Conservation (phyloP, 148 eudicot genomes). For the Rhododendron molle region DNA sequence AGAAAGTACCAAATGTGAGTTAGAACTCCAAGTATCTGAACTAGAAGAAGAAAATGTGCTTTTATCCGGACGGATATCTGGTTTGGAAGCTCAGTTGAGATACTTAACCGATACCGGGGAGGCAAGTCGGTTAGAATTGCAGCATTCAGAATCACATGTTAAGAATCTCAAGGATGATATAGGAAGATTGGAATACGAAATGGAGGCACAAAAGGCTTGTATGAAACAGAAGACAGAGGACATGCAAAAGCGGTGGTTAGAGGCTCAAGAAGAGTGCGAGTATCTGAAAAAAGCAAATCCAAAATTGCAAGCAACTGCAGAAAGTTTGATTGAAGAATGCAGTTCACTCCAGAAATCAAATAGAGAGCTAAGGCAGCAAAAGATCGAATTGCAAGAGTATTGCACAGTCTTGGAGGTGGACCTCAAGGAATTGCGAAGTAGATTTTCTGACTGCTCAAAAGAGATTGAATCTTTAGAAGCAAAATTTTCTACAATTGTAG, state of each 20-base stretch:
- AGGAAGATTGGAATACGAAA: conserved; percentile 32
- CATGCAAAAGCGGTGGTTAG: conserved; percentile 48
- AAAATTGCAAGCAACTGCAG: conserved; percentile 47
- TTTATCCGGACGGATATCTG: conserved; percentile 51
- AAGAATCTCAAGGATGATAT: conserved; percentile 37
- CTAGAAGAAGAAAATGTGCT: conserved; percentile 59
- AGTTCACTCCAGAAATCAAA: conserved; percentile 49
- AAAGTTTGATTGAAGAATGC: conserved; percentile 59
- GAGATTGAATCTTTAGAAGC: conserved; percentile 44
- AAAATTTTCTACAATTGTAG: conserved; percentile 34
- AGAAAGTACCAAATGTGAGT: conserved; percentile 43
- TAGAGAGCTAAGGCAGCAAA: conserved; percentile 52
- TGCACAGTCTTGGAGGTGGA: conserved; percentile 41
- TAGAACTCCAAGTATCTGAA: conserved; percentile 43
- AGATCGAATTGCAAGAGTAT: conserved; percentile 32
- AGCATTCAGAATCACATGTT: conserved; percentile 36
- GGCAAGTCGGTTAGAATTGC: conserved; percentile 43
- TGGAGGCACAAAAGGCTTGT: conserved; percentile 34
- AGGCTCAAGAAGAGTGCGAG: conserved; percentile 60
- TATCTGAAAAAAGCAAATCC: conserved; percentile 49
- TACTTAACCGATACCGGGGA: conserved; percentile 54
- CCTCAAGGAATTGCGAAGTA: conserved; percentile 29
- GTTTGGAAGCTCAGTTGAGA: conserved; percentile 61
- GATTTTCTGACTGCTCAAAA: conserved; percentile 29
- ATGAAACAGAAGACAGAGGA: conserved; percentile 41